Evolutionary conservation across 2,329 filamentous ascomycete genomes (phyloP).

Genomic region (Botryotinia calthae): DNA sequence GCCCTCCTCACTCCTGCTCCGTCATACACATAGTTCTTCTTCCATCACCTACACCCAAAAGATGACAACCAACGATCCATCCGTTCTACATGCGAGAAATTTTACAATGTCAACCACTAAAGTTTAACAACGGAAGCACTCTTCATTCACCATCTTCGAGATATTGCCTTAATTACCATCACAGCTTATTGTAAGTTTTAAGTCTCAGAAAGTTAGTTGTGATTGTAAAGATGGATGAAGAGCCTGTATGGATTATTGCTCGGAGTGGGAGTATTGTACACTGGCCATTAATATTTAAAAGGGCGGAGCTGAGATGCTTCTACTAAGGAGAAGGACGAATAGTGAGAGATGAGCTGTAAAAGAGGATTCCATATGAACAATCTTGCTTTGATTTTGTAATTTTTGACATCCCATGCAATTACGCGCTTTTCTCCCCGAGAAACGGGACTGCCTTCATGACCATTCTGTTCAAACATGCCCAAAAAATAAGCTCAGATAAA

Average conservation of each 20-base stretch:
- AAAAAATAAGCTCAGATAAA: not conserved
- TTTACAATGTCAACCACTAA: not conserved
- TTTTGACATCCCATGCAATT: not conserved
- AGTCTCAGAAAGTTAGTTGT: conserved; percentile 66
- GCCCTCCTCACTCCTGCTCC: not conserved
- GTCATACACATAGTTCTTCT: not conserved
- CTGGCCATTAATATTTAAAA: conserved; percentile 62
- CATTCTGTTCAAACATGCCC: conserved; percentile 7
- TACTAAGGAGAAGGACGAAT: not conserved
- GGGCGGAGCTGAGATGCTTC: conserved; percentile 48
- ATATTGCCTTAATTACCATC: conserved; percentile 64
- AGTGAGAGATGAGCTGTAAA: no score
- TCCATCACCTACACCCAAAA: not conserved
- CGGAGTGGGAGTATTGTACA: conserved; percentile 53
- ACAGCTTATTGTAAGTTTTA: conserved; percentile 59
- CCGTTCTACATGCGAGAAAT: not conserved
- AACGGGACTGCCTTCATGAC: not conserved
- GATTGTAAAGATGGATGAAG: conserved; percentile 59
- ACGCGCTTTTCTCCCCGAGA: not conserved
- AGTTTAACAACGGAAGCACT: not conserved
- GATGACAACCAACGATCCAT: not conserved
- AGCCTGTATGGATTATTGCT: conserved; percentile 64
- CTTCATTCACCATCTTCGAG: conserved; percentile 40
- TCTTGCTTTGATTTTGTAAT: not conserved
- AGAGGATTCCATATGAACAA: not conserved